These are phyloP conservation scores for Pezicula radicicola DNA, from an alignment of 2,329 filamentous ascomycete genomes.

Conservation along the genomic window DNA sequence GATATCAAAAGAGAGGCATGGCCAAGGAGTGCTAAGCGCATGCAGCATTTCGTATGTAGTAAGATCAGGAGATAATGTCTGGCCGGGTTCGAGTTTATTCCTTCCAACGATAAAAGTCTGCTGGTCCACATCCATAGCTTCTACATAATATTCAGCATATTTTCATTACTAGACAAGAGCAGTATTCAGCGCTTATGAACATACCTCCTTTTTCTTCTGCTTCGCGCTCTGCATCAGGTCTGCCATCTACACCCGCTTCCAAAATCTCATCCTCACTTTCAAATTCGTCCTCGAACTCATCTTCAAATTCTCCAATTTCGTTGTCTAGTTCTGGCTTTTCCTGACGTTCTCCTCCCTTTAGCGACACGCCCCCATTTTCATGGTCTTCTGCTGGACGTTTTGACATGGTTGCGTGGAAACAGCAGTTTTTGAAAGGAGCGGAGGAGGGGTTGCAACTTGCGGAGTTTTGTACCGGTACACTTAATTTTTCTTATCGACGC, in stretches of 20 bases:
- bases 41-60: slow-evolving; percentile 99
- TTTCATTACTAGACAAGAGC: slow-evolving; percentile 4
- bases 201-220: slow-evolving; percentile 76
- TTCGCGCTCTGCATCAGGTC: slow-evolving; percentile 88
- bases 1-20: slow-evolving; percentile 94
- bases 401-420: slow-evolving; percentile 42
- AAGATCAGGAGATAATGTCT: slow-evolving; percentile 85
- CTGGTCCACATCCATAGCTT: slow-evolving; percentile 90
- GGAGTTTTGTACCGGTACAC: not conserved
- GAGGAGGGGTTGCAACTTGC: not conserved
- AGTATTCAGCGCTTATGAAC: slow-evolving; percentile 20
- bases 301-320: slow-evolving; percentile 82
- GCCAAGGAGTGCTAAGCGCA: slow-evolving; percentile 90
- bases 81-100: slow-evolving; percentile 84
- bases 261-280: slow-evolving; percentile 91
- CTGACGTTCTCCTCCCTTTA: slow-evolving; percentile 60
- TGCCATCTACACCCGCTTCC: slow-evolving; percentile 89
- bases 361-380: slow-evolving; percentile 42
- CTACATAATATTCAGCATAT: slow-evolving; percentile 33
- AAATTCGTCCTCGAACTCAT: slow-evolving; percentile 90
- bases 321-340: slow-evolving; percentile 64
- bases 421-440: slow-evolving; percentile 1
- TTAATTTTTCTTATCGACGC: slow-evolving; percentile 17
- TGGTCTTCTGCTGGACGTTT: slow-evolving; percentile 54
- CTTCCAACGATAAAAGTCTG: slow-evolving; percentile 94